Base-by-base conservation (phyloP, 306 rosid genomes). In the Rosa rugosa region DNA sequence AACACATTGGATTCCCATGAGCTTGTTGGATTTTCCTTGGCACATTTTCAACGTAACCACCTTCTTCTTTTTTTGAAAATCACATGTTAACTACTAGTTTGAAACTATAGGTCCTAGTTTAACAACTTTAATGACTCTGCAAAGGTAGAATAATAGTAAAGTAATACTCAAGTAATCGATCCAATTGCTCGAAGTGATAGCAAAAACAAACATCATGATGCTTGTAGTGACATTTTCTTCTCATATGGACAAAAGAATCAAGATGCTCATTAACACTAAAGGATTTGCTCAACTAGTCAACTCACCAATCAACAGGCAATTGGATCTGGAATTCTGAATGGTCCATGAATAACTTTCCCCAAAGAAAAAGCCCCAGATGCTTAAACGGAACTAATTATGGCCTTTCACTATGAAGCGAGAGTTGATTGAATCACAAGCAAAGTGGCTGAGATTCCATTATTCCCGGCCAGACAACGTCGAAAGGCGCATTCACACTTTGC, bases 401-500 rank as follows among this genome's bases (percentile, higher is more conserved):
- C 45, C n/a, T 57, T 57, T 57, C 31, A 22, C 31, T n/a, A 57
- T 3, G 14, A 8, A 57, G 23, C 62, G n/a, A 4, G 34, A 9
- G 34, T 57, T 23, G 64, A 57, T 22, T 57, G 47, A 38, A 38
- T 13, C 23, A 27, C 23, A 25, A 75, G 70, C 66, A 16, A 53
- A 72, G 65, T 5, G 45, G 16, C 7, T 31, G 17, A 72, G 18
- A 36, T 16, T 6, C 23, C 36, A 3, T 16, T 34, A 18, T 53
- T 72, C 25, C 44, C 3, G 47, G 71, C 31, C 17, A 18, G 40
- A 66, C 38, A 71, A 41, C 81, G 54, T 69, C 77, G 77, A 81
- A 81, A 76, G 77, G 11, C 16, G 57, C 13, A 6, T 25, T 20
- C 69, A 51, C 25, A 22, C 46, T 66, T 69, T 69, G 60, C 42